Conservation (phyloP, 2,329 filamentous ascomycete genomes). For the Fusarium nygamai region DNA sequence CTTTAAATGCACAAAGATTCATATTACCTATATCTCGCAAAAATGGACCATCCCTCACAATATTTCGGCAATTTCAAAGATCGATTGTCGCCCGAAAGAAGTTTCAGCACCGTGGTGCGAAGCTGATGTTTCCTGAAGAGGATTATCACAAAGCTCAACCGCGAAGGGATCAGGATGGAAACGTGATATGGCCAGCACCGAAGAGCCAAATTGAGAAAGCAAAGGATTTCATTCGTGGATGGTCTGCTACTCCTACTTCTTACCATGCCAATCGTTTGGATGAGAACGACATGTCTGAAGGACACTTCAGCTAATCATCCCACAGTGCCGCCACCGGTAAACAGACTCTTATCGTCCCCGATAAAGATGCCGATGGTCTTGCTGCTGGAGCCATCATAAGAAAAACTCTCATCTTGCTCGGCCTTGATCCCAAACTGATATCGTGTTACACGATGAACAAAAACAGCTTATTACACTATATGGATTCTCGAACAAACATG, state of each 20-base stretch:
- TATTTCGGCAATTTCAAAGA: not conserved
- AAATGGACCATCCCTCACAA: not conserved
- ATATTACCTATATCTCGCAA: rapidly evolving
- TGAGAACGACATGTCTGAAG: not conserved
- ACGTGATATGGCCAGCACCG: constrained; percentile 70
- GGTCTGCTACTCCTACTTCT: constrained; percentile 52
- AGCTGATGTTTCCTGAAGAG: not conserved
- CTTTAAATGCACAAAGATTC: rapidly evolving
- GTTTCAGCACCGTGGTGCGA: not conserved
- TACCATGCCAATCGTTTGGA: not conserved
- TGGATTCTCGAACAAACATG: constrained; percentile 63
- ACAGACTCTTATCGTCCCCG: constrained; percentile 69
- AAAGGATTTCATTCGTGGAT: constrained; percentile 65
- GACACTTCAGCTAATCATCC: constrained; percentile 7
- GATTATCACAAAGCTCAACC: constrained; percentile 27
- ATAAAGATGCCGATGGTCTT: constrained; percentile 76
- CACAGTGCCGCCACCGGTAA: constrained; percentile 36
- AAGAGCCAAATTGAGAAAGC: constrained; percentile 63
- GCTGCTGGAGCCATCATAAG: constrained; percentile 71
- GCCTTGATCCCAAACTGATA: constrained; percentile 62
- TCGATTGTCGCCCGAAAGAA: not conserved
- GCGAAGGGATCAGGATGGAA: constrained; percentile 53
- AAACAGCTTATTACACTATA: constrained; percentile 66
- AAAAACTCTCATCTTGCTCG: constrained; percentile 67
- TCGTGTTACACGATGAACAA: constrained; percentile 68